Evolutionary conservation across 2,329 filamentous ascomycete species (phyloP).

Genomic region (Aspergillus quadrilineatus): DNA sequence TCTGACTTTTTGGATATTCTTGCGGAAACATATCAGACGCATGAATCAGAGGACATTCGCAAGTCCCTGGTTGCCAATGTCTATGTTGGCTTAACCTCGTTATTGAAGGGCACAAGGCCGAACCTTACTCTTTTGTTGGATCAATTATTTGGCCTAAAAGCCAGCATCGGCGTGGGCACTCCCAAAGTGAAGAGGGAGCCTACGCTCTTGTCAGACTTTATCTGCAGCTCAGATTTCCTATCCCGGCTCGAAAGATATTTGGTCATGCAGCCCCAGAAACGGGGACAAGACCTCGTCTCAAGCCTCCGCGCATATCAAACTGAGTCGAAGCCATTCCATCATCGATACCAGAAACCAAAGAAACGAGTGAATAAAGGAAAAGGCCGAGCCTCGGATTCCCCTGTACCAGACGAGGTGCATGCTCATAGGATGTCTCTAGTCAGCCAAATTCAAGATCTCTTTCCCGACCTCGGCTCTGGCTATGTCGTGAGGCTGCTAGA

Average conservation of each 20-base stretch:
- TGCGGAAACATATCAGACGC: conserved; percentile 45
- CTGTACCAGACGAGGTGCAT: conserved; percentile 57
- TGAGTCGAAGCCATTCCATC: conserved; percentile 40
- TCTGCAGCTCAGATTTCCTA: conserved; percentile 76
- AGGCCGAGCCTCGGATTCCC: conserved; percentile 28
- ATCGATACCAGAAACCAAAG: conserved; percentile 43
- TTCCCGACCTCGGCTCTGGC: conserved; percentile 78
- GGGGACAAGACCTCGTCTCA: conserved; percentile 42
- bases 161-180: conserved; percentile 63
- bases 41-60: conserved; percentile 62
- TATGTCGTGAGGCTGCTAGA: conserved; percentile 79
- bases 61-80: conserved; percentile 68
- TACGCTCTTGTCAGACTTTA: conserved; percentile 76
- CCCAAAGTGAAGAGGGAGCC: conserved; percentile 39
- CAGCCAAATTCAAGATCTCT: conserved; percentile 88
- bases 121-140: conserved; percentile 77
- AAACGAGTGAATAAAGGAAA: conserved; percentile 44
- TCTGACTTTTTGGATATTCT: conserved; percentile 85
- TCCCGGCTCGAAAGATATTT: conserved; percentile 40
- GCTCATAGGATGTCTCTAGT: conserved; percentile 81
- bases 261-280: conserved; percentile 37
- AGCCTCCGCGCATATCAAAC: conserved; percentile 41
- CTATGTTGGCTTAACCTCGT: conserved; percentile 71
- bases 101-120: conserved; percentile 65
- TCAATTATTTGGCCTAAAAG: conserved; percentile 77